These are phyloP conservation scores for Pseudogymnoascus sp. DNA, from an alignment of 2,329 filamentous ascomycete species.

Conservation along the genomic window DNA sequence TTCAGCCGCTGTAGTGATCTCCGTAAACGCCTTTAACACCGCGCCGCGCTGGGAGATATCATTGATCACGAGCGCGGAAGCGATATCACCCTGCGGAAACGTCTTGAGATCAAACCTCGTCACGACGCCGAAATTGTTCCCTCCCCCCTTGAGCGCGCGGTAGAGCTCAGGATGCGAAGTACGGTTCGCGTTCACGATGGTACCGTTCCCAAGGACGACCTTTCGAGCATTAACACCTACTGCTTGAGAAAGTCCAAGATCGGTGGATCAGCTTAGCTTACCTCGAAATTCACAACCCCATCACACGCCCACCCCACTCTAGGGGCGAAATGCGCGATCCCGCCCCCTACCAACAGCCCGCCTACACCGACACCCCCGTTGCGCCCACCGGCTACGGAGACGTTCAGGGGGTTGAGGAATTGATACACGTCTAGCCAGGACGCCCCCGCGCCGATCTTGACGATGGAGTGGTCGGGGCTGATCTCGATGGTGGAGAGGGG, in stretches of 20 bases:
- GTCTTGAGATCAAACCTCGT: constrained; percentile 36
- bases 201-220: constrained; percentile 14
- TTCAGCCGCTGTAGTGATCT: not conserved
- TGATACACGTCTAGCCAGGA: constrained; percentile 9
- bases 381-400: constrained; percentile 6
- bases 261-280: not conserved
- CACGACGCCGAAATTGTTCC: constrained; percentile 28
- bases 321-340: constrained; percentile 8
- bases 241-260: too few relatives aligned
- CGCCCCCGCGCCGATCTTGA: not conserved
- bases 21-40: not conserved
- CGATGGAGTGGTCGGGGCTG: not conserved
- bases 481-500: not conserved
- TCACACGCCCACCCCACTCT: constrained; percentile 5
- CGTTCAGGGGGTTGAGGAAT: not conserved
- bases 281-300: constrained; percentile 3
- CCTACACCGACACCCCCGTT: constrained; percentile 1
- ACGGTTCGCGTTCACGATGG: not conserved
- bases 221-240: not conserved
- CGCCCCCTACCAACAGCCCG: not conserved
- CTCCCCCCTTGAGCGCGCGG: constrained; percentile 27
- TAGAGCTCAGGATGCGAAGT: constrained; percentile 22
- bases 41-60: not conserved
- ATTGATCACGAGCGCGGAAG: not conserved
- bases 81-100: constrained; percentile 16